Evolutionary conservation across 805 yeast genomes (phyloP).

Genomic region (Ogataea degrootiae): DNA sequence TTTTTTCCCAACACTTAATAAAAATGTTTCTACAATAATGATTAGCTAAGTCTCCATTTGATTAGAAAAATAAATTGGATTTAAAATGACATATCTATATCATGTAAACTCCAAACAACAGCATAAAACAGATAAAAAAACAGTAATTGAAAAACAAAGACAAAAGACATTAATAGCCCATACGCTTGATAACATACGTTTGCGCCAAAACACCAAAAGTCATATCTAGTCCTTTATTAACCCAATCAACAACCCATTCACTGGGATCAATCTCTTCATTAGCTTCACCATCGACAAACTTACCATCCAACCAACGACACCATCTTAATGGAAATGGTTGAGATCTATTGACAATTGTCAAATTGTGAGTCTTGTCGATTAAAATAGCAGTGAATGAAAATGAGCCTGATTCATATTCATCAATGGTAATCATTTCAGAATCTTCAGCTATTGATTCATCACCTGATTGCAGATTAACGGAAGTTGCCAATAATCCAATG

Average conservation of each 20-base stretch:
- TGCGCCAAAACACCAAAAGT: constrained; percentile 87
- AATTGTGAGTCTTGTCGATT: constrained; percentile 73
- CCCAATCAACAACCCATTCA: constrained; percentile 79
- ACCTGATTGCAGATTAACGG: constrained; percentile 18
- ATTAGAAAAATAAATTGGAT: not conserved
- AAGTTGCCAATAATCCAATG: constrained; percentile 30
- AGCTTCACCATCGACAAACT: constrained; percentile 15
- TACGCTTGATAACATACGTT: constrained; percentile 82
- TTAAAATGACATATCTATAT: not conserved
- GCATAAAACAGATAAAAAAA: not conserved
- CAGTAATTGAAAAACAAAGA: too few relatives aligned
- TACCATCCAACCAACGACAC: constrained; percentile 85
- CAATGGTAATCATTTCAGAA: constrained; percentile 36
- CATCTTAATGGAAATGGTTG: constrained; percentile 89
- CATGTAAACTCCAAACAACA: not conserved
- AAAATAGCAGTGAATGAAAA: constrained; percentile 75
- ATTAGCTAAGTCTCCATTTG: too few relatives aligned
- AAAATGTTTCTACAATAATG: too few relatives aligned
- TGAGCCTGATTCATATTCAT: constrained; percentile 43
- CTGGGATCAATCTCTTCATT: constrained; percentile 56
- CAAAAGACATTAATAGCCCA: constrained; percentile 51
- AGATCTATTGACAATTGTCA: constrained; percentile 69
- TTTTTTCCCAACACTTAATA: too few relatives aligned
- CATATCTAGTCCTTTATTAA: constrained; percentile 70
- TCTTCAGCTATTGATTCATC: constrained; percentile 10